Evolutionary conservation across 768 basidiomycete species (phyloP).

Genomic region (Phylloporus scabripes): DNA sequence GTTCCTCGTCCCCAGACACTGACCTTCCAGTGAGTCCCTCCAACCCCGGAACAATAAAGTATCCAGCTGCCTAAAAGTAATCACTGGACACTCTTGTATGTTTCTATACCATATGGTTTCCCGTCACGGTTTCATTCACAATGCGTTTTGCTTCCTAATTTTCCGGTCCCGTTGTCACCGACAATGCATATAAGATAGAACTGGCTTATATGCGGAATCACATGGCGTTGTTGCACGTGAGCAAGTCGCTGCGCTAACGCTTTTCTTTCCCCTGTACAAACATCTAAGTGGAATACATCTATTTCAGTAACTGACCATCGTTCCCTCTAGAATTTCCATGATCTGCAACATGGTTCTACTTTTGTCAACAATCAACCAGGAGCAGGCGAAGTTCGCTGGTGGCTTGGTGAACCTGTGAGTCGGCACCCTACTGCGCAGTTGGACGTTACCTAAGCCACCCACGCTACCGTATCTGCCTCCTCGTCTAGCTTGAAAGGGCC

Average conservation of each 20-base stretch:
- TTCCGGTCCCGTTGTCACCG: no score
- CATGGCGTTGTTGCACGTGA: slow-evolving; percentile 72
- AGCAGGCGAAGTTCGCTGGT: slow-evolving; percentile 66
- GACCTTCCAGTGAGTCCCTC: slow-evolving; percentile 72
- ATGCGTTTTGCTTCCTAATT: no score
- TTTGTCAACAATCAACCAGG: slow-evolving; percentile 63
- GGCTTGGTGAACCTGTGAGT: slow-evolving; percentile 80
- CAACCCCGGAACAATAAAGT: neutral
- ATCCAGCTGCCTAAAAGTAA: slow-evolving; percentile 43
- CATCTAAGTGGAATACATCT: no score
- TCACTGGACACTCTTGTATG: slow-evolving; percentile 81
- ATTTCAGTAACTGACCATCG: neutral
- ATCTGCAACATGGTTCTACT: slow-evolving; percentile 49
- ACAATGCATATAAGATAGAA: slow-evolving; percentile 40
- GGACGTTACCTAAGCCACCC: no score
- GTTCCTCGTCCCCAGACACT: slow-evolving; percentile 46
- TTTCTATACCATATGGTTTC: no score
- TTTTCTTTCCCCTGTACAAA: no score
- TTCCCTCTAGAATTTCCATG: slow-evolving; percentile 72
- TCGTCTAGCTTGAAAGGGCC: slow-evolving; percentile 61
- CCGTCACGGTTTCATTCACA: neutral
- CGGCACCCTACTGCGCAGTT: neutral
- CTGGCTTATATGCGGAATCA: slow-evolving; percentile 79
- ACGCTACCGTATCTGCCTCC: no score
- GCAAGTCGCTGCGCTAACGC: neutral